A percentile compares a stretch with the other conserved stretches of the same genome.
These are phyloP conservation scores for Lachancea meyersii DNA, from an alignment of 805 yeast genomes.

Conservation along the genomic window DNA sequence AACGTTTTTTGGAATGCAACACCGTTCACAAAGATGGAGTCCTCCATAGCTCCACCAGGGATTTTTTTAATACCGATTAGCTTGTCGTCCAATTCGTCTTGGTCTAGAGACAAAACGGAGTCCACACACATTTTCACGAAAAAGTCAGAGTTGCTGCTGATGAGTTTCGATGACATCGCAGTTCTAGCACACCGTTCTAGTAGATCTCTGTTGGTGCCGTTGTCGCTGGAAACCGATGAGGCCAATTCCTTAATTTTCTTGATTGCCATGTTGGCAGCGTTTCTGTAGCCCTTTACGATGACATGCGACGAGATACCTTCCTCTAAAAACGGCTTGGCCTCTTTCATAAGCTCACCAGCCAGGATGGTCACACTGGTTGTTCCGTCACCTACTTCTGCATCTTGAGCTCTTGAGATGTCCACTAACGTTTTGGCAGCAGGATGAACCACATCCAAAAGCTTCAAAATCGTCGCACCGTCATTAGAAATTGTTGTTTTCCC, in stretches of 20 bases:
- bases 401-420: slow-evolving; percentile 92
- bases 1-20: slow-evolving; percentile 97
- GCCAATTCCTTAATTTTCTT: slow-evolving; percentile 68
- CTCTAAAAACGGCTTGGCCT: slow-evolving; percentile 83
- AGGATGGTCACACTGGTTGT: slow-evolving; percentile 92
- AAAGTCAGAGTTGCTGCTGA: slow-evolving; percentile 78
- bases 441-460: slow-evolving; percentile 88
- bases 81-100: slow-evolving; percentile 76
- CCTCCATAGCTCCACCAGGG: slow-evolving; percentile 95
- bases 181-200: slow-evolving; percentile 91
- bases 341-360: slow-evolving; percentile 92
- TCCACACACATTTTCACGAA: slow-evolving; percentile 96
- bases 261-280: slow-evolving; percentile 73
- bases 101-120: slow-evolving; percentile 84
- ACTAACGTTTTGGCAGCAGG: slow-evolving; percentile 97
- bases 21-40: slow-evolving; percentile 81
- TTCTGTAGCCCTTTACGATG: slow-evolving; percentile 80
- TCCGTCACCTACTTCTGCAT: slow-evolving; percentile 98
- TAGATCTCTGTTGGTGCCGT: slow-evolving; percentile 56
- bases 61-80: slow-evolving; percentile 92
- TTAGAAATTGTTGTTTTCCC: slow-evolving; percentile 93
- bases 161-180: slow-evolving; percentile 94
- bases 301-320: slow-evolving; percentile 93
- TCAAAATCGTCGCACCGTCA: slow-evolving; percentile 96
- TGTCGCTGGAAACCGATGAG: slow-evolving; percentile 52